Evolutionary conservation across 306 rosid species (phyloP).

Genomic region (Fragaria nilgerrensis): DNA sequence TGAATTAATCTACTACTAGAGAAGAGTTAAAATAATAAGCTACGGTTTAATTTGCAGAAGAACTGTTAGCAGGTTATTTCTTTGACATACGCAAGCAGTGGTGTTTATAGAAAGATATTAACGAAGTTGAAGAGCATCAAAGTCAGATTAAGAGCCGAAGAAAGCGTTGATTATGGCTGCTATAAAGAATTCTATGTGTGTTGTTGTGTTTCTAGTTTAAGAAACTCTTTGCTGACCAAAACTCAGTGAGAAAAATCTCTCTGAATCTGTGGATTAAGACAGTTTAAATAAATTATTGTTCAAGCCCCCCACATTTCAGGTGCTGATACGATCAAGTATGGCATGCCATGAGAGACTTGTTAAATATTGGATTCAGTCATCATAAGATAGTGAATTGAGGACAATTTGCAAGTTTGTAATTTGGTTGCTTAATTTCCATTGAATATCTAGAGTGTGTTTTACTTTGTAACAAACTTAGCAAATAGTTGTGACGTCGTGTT

Average conservation of each 20-base stretch:
- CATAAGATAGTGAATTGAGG: not conserved
- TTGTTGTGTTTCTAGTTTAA: not conserved
- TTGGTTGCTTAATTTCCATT: not conserved
- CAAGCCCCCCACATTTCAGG: not conserved
- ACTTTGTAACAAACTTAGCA: not conserved
- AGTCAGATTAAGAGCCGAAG: not conserved
- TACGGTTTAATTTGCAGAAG: not conserved
- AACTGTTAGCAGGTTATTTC: not conserved
- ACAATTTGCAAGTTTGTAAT: not conserved
- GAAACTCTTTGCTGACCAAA: not conserved
- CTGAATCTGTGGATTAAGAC: not conserved
- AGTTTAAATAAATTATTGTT: not conserved
- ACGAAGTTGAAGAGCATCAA: not conserved
- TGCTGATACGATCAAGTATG: not conserved
- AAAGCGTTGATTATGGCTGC: constrained; percentile 1
- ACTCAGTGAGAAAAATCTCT: not conserved
- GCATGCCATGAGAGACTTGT: constrained; percentile 10
- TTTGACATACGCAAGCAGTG: not conserved
- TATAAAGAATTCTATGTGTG: not conserved
- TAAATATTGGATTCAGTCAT: not conserved
- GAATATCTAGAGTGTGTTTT: not conserved
- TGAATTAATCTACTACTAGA: not conserved
- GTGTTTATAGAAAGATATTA: not conserved
- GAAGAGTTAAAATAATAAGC: not conserved
- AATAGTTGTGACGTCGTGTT: no score